Evolutionary conservation across 164 flowering plant species (phyloP).

Genomic region (Nymphaea colorata): DNA sequence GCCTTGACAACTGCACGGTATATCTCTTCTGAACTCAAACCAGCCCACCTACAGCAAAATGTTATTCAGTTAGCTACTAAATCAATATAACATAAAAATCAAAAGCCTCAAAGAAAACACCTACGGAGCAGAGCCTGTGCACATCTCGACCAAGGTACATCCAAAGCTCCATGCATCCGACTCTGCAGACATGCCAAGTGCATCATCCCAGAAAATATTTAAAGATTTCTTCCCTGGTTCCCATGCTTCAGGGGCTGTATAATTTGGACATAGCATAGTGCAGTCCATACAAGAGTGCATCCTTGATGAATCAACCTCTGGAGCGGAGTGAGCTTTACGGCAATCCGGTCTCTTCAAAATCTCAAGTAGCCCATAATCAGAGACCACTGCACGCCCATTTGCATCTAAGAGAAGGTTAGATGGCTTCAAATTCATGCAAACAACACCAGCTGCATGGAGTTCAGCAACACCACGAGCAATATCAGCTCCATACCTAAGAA

Average conservation of each 20-base stretch:
- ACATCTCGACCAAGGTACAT: slow-evolving; percentile 97
- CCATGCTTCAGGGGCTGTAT: slow-evolving; percentile 99
- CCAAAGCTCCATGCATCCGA: slow-evolving; percentile 99
- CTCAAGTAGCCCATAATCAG: slow-evolving; percentile 93
- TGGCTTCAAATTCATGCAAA: slow-evolving; percentile 91
- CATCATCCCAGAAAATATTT: slow-evolving; percentile 88
- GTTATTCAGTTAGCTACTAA: too few species aligned
- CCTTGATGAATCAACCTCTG: slow-evolving; percentile 55
- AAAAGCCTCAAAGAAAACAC: slow-evolving; percentile 15
- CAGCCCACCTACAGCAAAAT: slow-evolving; percentile 69
- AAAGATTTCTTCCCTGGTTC: slow-evolving; percentile 86
- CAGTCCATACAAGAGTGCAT: slow-evolving; percentile 96
- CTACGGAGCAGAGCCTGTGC: slow-evolving; percentile 96
- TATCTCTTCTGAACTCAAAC: slow-evolving; percentile 84
- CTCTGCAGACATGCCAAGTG: slow-evolving; percentile 81
- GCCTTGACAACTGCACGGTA: slow-evolving; percentile 77
- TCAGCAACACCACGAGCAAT: slow-evolving; percentile 98
- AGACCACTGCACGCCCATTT: slow-evolving; percentile 84
- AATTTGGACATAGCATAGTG: slow-evolving; percentile 86
- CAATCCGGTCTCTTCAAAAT: slow-evolving; percentile 80
- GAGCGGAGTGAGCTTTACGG: slow-evolving; percentile 49
- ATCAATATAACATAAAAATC: not conserved
- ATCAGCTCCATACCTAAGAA: slow-evolving; percentile 89
- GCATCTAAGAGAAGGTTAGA: slow-evolving; percentile 93
- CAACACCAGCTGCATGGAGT: slow-evolving; percentile 97